Percentiles rank a stretch among this genome's conserved stretches.
These are phyloP conservation scores for Dactylorhiza incarnata DNA, from an alignment of 106 monocot species.

Conservation along the genomic window DNA sequence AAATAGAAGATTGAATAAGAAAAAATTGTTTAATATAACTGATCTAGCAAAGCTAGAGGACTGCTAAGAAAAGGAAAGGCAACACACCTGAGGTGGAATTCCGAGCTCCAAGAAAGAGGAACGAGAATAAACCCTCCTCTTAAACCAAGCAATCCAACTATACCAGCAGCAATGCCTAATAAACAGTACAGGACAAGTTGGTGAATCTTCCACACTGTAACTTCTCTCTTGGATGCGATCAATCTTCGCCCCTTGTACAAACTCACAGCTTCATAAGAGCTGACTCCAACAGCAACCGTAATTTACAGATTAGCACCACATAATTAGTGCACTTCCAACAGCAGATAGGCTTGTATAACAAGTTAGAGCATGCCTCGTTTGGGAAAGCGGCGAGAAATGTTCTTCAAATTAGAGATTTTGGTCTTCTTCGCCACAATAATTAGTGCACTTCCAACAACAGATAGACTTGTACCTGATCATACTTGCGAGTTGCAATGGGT, in stretches of 20 bases:
- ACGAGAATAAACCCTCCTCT: constrained; percentile 69
- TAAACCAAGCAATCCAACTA: constrained; percentile 66
- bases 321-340: background rate
- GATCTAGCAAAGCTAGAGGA: too few species aligned
- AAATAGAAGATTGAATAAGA: too few species aligned
- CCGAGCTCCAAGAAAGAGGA: constrained; percentile 64
- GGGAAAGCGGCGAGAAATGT: too few species aligned
- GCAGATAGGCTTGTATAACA: too few species aligned
- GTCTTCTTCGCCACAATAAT: too few species aligned
- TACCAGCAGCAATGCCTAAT: constrained; percentile 39
- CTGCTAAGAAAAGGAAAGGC: background rate
- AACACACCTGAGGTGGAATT: constrained; percentile 54
- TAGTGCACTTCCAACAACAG: background rate
- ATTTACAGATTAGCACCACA: constrained; percentile 30
- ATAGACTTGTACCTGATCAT: background rate
- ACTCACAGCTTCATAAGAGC: constrained; percentile 51
- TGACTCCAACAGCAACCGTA: constrained; percentile 68
- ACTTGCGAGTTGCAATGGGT: too few species aligned
- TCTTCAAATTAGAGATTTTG: too few species aligned
- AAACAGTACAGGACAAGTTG: constrained; percentile 43
- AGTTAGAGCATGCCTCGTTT: too few species aligned
- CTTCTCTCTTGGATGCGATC: constrained; percentile 64
- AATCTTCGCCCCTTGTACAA: constrained; percentile 58
- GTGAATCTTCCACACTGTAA: constrained; percentile 27
- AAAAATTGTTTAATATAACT: too few species aligned